A percentile compares a stretch with the other conserved stretches of the same genome.
Conservation (phyloP, 164 flowering plant genomes). For the Umbellularia californica region DNA sequence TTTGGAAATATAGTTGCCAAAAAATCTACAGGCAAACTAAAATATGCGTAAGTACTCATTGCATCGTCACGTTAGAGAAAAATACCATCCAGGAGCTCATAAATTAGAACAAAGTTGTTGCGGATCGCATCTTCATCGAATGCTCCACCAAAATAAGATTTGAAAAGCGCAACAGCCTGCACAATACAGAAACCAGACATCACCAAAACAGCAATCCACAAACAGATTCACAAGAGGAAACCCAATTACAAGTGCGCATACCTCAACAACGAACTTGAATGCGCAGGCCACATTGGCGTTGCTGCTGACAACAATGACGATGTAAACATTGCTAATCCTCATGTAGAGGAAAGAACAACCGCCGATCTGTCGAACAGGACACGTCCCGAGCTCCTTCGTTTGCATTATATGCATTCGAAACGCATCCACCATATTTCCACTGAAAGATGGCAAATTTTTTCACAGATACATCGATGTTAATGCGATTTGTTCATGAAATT, state of each 20-base stretch:
- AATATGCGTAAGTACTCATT: too few species aligned
- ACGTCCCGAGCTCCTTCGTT: conserved; percentile 96
- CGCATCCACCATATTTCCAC: conserved; percentile 99
- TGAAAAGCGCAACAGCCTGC: conserved; percentile 94
- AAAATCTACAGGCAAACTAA: too few species aligned
- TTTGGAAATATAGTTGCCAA: too few species aligned
- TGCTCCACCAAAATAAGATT: conserved; percentile 98
- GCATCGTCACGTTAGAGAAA: not conserved
- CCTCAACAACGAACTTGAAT: conserved; percentile 98
- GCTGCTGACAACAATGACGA: conserved; percentile 99
- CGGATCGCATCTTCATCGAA: conserved; percentile 99
- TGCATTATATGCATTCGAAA: conserved; percentile 98
- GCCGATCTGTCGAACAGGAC: conserved; percentile 98
- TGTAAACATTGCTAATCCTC: conserved; percentile 99
- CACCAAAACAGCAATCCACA: not conserved
- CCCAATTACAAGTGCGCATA: conserved; percentile 16
- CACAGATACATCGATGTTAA: too few species aligned
- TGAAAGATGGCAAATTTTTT: conserved; percentile 14
- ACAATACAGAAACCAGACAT: conserved; percentile 5
- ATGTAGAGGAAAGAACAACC: conserved; percentile 98
- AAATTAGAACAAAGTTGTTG: conserved; percentile 91
- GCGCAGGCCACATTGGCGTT: conserved; percentile 99
- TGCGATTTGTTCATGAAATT: too few species aligned
- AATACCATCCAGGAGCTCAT: conserved; percentile 94
- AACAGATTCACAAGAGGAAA: too few species aligned